Percentiles rank a stretch among this genome's conserved stretches.
These are phyloP conservation scores for Talaromyces liani DNA, from an alignment of 495 filamentous ascomycete species.

Conservation along the genomic window DNA sequence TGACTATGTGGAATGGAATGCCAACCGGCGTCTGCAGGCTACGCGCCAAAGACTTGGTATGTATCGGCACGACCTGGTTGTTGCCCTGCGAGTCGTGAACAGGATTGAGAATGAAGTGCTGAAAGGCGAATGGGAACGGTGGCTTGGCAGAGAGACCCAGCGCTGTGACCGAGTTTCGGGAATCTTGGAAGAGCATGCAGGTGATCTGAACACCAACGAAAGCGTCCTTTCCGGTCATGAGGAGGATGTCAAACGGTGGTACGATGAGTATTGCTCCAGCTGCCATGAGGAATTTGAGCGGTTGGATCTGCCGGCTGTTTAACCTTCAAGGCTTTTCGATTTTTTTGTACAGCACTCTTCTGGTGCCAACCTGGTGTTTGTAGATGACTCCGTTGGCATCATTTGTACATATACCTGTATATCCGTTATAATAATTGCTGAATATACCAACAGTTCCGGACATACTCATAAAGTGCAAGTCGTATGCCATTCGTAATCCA, in stretches of 20 bases:
- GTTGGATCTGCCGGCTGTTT: constrained; percentile 8
- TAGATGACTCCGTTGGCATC: neutral
- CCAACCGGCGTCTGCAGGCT: constrained; percentile 59
- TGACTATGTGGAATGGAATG: constrained; percentile 45
- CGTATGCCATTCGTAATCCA: neutral
- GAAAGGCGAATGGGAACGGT: constrained; percentile 82
- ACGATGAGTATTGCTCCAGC: constrained; percentile 66
- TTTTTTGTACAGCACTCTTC: neutral
- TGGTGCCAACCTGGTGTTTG: neutral
- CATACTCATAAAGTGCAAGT: neutral
- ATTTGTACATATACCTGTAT: neutral
- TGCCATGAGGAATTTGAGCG: constrained; percentile 54
- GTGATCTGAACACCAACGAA: constrained; percentile 19
- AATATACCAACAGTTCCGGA: neutral
- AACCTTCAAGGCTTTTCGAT: neutral
- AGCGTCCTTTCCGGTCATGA: constrained; percentile 18
- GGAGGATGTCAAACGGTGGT: constrained; percentile 53
- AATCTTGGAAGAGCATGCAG: constrained; percentile 32
- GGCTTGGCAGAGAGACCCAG: constrained; percentile 64
- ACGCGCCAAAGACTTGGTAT: constrained; percentile 73
- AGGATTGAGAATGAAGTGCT: constrained; percentile 79
- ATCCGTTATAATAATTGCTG: neutral
- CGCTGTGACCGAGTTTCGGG: constrained; percentile 58
- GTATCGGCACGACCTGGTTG: constrained; percentile 87
- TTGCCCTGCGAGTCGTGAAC: constrained; percentile 86